Percentiles rank a stretch among this genome's conserved stretches.
Evolutionary conservation across 2,329 filamentous ascomycete species (phyloP).

Genomic region (Talaromyces rugulosus): DNA sequence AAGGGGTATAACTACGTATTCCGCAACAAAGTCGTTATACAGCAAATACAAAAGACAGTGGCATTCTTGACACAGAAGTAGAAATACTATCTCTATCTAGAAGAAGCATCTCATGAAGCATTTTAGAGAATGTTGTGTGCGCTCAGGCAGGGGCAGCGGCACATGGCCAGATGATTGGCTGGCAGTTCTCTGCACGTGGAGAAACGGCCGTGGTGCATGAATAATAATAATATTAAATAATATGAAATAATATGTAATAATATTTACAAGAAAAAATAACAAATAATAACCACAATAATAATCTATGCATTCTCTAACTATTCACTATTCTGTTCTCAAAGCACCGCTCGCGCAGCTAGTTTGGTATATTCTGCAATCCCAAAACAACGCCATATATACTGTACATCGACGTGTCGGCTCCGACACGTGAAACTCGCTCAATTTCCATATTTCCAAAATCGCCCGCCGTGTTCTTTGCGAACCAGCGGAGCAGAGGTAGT

Average conservation of each 20-base stretch:
- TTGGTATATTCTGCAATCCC: neutral
- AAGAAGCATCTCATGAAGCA: neutral
- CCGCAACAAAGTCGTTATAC: neutral
- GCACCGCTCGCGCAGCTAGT: neutral
- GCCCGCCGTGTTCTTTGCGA: neutral
- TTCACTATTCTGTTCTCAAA: neutral
- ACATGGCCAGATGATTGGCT: neutral
- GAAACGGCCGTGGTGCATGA: neutral
- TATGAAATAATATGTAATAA: too few relatives aligned
- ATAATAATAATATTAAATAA: too few relatives aligned
- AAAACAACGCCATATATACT: neutral
- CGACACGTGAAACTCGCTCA: neutral
- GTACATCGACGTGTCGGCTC: neutral
- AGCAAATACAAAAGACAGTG: neutral
- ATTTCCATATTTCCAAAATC: neutral
- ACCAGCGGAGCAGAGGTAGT: neutral
- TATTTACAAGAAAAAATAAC: too few relatives aligned
- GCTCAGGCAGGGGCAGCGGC: neutral
- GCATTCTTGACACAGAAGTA: neutral
- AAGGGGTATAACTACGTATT: neutral
- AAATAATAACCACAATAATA: too few relatives aligned
- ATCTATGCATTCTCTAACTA: neutral
- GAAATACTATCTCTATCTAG: neutral
- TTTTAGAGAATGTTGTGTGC: neutral
- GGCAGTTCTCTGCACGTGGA: neutral